Evolutionary conservation across 495 filamentous ascomycete species (phyloP).

Genomic region (Terfezia claveryi): DNA sequence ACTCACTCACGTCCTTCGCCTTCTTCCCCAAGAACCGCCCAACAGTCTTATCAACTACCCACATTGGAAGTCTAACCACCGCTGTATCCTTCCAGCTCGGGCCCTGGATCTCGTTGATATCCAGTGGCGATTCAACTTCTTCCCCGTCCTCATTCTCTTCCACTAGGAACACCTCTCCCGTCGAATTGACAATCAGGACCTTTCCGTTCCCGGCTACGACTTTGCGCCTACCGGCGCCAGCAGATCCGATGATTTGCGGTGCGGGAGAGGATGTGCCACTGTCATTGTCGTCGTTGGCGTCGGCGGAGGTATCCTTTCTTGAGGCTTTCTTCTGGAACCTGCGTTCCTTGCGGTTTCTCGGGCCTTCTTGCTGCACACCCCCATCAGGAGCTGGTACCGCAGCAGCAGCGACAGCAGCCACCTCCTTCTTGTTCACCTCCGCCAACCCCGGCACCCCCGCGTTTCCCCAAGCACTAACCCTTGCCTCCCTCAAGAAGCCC

Average conservation of each 20-base stretch:
- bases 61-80: slow-evolving; percentile 43
- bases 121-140: slow-evolving; percentile 59
- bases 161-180: slow-evolving; percentile 80
- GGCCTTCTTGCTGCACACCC: slow-evolving; percentile 26
- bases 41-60: slow-evolving; percentile 36
- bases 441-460: slow-evolving; percentile 22
- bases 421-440: slow-evolving; percentile 9
- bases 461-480: slow-evolving; percentile 74
- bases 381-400: slow-evolving; percentile 22
- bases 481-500: slow-evolving; percentile 73
- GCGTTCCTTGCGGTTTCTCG: slow-evolving; percentile 71
- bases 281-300: slow-evolving; percentile 9
- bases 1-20: slow-evolving; percentile 18
- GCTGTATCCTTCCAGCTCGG: slow-evolving; percentile 51
- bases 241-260: slow-evolving; percentile 23
- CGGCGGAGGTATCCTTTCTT: slow-evolving; percentile 24
- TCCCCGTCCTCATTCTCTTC: slow-evolving; percentile 73
- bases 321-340: slow-evolving; percentile 36
- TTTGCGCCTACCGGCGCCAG: slow-evolving; percentile 47
- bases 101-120: slow-evolving; percentile 43
- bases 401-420: slow-evolving; percentile 15
- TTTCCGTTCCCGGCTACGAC: slow-evolving; percentile 91
- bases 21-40: slow-evolving; percentile 29
- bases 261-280: slow-evolving; percentile 24
- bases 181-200: slow-evolving; percentile 70